phyloP scores from a whole-genome alignment of 176 grass and related monocot genomes.

The Carex littledalei region DNA sequence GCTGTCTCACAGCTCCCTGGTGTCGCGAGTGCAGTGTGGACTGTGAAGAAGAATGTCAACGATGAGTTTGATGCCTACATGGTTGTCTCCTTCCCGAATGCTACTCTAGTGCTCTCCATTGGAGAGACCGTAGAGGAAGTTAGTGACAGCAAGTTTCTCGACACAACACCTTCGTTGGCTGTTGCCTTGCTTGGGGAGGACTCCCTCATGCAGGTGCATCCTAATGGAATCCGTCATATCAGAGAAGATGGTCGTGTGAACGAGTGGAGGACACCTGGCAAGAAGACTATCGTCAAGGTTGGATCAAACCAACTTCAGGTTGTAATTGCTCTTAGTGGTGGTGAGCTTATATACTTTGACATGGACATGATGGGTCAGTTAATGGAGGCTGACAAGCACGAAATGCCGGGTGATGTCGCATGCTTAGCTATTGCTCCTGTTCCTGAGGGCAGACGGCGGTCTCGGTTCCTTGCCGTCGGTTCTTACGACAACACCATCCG shows the following conservation, averaged over 20 bases:
- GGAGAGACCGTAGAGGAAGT: constrained; percentile 98
- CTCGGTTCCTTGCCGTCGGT: constrained; percentile 89
- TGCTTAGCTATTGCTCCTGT: constrained; percentile 85
- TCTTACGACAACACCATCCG: constrained; percentile 94
- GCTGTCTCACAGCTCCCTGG: constrained; percentile 86
- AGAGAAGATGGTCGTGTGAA: constrained; percentile 98
- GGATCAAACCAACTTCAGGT: constrained; percentile 92
- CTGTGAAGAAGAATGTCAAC: constrained; percentile 94
- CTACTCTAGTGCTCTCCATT: constrained; percentile 89
- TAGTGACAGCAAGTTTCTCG: constrained; percentile 87
- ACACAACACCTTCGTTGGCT: constrained; percentile 82
- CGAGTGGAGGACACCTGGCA: constrained; percentile 92
- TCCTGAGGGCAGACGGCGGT: constrained; percentile 89
- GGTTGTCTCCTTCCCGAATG: constrained; percentile 88
- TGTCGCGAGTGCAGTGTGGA: constrained; percentile 91
- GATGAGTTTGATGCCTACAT: constrained; percentile 98
- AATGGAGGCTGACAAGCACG: constrained; percentile 96
- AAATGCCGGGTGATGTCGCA: constrained; percentile 97
- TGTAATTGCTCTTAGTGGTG: constrained; percentile 91
- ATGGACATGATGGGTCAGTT: constrained; percentile 97
- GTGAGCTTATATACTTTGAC: constrained; percentile 97
- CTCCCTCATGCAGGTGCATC: constrained; percentile 97
- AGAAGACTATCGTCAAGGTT: constrained; percentile 96
- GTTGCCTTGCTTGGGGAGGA: constrained; percentile 91
- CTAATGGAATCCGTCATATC: constrained; percentile 90